Evolutionary conservation across 208 protist genomes (phyloP).

Genomic region (Zelonia costaricensis): DNA sequence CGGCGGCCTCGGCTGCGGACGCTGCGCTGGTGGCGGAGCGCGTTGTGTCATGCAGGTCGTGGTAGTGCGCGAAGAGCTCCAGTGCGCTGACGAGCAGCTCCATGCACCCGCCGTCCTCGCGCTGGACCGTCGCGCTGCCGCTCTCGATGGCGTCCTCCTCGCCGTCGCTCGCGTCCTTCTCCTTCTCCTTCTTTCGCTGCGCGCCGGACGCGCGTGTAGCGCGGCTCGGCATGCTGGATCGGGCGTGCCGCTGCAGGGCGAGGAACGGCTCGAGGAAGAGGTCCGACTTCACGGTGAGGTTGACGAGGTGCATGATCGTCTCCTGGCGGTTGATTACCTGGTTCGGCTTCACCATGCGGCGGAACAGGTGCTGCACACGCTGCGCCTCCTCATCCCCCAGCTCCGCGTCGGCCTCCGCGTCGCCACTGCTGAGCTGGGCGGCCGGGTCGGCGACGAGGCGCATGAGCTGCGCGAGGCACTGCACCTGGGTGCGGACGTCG

Average conservation of each 20-base stretch:
- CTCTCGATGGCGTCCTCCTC: slow-evolving; percentile 25
- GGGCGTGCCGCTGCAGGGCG: slow-evolving; percentile 64
- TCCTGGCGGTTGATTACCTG: slow-evolving; percentile 91
- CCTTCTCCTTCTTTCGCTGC: slow-evolving; percentile 8
- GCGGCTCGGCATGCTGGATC: slow-evolving; percentile 20
- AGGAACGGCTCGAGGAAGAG: slow-evolving; percentile 81
- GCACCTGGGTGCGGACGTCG: slow-evolving; percentile 80
- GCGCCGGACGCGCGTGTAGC: slow-evolving; percentile 3
- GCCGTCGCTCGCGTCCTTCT: slow-evolving; percentile 11
- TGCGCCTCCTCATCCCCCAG: slow-evolving; percentile 26
- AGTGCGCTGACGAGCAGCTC: slow-evolving; percentile 68
- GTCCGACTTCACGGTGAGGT: slow-evolving; percentile 84
- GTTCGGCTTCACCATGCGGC: slow-evolving; percentile 85
- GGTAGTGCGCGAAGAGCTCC: slow-evolving; percentile 83
- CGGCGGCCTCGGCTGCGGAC: slow-evolving; percentile 8
- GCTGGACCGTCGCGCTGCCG: slow-evolving; percentile 22
- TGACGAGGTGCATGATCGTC: slow-evolving; percentile 74
- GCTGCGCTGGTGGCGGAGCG: slow-evolving; percentile 1
- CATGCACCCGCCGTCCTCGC: slow-evolving; percentile 67
- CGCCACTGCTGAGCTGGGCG: slow-evolving; percentile 36
- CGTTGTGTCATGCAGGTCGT: slow-evolving; percentile 60
- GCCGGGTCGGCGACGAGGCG: slow-evolving; percentile 70
- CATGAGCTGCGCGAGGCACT: slow-evolving; percentile 82
- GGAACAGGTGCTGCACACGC: slow-evolving; percentile 58
- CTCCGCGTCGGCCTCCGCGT: slow-evolving; percentile 1